Conservation (phyloP, 1,284 basidiomycete species). For the Cryptococcus sp. region DNA sequence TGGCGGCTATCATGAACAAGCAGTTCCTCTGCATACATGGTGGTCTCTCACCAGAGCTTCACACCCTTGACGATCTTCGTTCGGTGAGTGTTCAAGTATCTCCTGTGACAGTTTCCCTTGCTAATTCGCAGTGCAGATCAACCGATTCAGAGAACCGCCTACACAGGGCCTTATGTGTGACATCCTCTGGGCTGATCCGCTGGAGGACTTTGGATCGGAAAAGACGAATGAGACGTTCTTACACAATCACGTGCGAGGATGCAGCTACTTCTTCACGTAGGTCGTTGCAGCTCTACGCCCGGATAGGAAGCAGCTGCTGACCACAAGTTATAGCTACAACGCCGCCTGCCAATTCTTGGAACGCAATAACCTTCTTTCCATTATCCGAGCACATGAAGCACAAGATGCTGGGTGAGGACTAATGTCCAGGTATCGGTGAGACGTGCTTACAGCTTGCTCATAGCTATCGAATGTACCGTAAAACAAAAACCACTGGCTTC, state of each 20-base stretch:
- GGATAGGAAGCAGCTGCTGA: not conserved
- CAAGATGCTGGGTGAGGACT: conserved; percentile 85
- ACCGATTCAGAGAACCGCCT: conserved; percentile 92
- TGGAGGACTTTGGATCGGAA: conserved; percentile 91
- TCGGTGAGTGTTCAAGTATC: conserved; percentile 57
- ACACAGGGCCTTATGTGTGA: conserved; percentile 95
- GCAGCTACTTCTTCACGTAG: conserved; percentile 93
- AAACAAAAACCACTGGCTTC: conserved; percentile 85
- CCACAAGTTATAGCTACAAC: conserved; percentile 65
- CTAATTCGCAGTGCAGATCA: conserved; percentile 63
- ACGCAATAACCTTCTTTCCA: conserved; percentile 88
- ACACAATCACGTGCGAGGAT: conserved; percentile 93
- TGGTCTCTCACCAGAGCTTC: conserved; percentile 84
- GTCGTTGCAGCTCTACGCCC: conserved; percentile 39
- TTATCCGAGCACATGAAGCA: conserved; percentile 92
- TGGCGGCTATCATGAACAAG: conserved; percentile 95
- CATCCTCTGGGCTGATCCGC: conserved; percentile 90
- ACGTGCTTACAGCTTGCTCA: conserved; percentile 11
- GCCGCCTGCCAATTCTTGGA: conserved; percentile 93
- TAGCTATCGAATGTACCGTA: conserved; percentile 95
- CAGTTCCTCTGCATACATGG: conserved; percentile 96
- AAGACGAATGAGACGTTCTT: conserved; percentile 80
- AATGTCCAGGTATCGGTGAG: not conserved
- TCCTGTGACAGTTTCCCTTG: not conserved
- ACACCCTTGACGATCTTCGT: conserved; percentile 86